phyloP scores from a whole-genome alignment of 2,329 filamentous ascomycete species.

The Madurella fahalii region DNA sequence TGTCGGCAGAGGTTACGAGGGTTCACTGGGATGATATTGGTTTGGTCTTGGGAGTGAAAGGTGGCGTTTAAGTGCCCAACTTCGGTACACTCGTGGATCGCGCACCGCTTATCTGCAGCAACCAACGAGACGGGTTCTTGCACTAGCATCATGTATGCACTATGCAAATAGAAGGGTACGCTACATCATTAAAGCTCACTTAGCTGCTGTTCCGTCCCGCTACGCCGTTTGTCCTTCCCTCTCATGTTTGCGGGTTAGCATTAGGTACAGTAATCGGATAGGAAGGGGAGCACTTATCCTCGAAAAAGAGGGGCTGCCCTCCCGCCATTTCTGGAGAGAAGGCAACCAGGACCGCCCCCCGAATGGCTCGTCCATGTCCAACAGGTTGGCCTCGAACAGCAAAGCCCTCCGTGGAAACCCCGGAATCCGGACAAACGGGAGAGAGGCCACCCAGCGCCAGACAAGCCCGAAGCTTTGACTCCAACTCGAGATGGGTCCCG shows the following conservation, averaged over 20 bases:
- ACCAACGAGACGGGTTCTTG: too few relatives aligned
- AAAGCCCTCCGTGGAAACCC: slow-evolving; percentile 20
- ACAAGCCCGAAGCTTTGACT: slow-evolving; percentile 93
- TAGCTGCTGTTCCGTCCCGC: not conserved
- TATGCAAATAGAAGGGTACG: too few relatives aligned
- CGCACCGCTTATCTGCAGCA: too few relatives aligned
- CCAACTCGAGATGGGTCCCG: slow-evolving; percentile 89
- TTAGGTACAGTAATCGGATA: not conserved
- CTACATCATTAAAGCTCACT: not conserved
- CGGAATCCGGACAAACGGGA: slow-evolving; percentile 5
- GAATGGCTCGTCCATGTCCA: slow-evolving; percentile 36
- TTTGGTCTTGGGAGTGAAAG: too few relatives aligned
- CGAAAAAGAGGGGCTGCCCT: slow-evolving; percentile 43
- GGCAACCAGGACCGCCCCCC: slow-evolving; percentile 45
- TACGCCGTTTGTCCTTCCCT: not conserved
- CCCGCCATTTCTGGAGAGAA: slow-evolving; percentile 48
- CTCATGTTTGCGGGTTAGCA: slow-evolving; percentile 28
- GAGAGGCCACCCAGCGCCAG: slow-evolving; percentile 40
- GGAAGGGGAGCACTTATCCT: slow-evolving; percentile 46
- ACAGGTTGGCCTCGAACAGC: slow-evolving; percentile 25
- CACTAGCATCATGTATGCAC: too few relatives aligned
- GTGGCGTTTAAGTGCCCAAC: too few relatives aligned
- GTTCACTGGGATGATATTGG: too few relatives aligned
- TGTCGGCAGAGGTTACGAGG: too few relatives aligned
- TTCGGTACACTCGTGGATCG: too few relatives aligned